phyloP scores from a whole-genome alignment of 306 rosid genomes.

The Ziziphus jujuba region DNA sequence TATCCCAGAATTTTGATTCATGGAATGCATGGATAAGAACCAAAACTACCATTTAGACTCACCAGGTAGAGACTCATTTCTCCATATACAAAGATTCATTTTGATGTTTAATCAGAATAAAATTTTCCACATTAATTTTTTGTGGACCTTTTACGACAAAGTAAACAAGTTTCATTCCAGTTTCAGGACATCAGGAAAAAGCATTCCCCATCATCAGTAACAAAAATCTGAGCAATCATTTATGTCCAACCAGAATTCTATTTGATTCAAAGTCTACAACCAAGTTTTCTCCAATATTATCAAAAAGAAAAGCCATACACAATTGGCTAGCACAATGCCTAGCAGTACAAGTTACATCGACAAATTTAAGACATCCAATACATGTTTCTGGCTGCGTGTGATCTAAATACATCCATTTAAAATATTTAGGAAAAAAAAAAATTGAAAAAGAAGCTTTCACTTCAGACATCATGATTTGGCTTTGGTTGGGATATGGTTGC shows the following conservation, averaged over 20 bases:
- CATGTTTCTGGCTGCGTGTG: conserved; percentile 2
- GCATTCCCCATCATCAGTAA: background rate
- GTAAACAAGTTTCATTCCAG: background rate
- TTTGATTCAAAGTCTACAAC: background rate
- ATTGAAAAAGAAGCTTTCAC: background rate
- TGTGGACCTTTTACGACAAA: too few species aligned
- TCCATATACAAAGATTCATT: background rate
- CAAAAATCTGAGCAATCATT: background rate
- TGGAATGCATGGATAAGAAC: too few species aligned
- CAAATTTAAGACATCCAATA: background rate
- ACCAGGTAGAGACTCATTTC: too few species aligned
- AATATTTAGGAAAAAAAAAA: background rate
- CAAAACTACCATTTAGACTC: too few species aligned
- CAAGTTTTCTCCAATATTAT: background rate
- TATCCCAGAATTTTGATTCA: too few species aligned
- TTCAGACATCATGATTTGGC: conserved; percentile 39
- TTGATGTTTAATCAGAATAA: background rate
- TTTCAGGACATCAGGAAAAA: background rate
- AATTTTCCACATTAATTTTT: background rate
- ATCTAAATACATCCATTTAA: conserved; percentile 3
- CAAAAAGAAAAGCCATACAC: conserved; percentile 10
- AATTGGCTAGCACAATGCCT: background rate
- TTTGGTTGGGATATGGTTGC: conserved; percentile 77
- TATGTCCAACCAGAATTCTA: background rate
- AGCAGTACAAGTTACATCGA: conserved; percentile 10